These are phyloP conservation scores for Metarhizium anisopliae DNA, from an alignment of 2,329 filamentous ascomycete species.

Conservation along the genomic window DNA sequence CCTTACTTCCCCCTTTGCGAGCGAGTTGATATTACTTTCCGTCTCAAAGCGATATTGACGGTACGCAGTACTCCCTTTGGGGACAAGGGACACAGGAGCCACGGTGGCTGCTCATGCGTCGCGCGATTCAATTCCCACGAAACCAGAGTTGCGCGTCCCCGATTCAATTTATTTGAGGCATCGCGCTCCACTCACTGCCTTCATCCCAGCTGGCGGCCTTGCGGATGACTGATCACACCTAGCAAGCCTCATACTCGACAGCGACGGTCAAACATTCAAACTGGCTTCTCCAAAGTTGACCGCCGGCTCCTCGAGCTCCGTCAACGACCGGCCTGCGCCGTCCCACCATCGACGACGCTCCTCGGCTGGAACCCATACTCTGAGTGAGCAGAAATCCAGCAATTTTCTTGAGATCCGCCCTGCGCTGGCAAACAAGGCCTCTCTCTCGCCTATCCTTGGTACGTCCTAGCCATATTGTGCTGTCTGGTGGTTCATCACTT, in stretches of 20 bases:
- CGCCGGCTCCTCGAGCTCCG: slow-evolving; percentile 46
- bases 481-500: not conserved
- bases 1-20: not conserved
- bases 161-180: not conserved
- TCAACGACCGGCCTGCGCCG: slow-evolving; percentile 37
- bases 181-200: not conserved
- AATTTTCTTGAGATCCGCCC: slow-evolving; percentile 22
- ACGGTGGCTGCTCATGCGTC: not conserved
- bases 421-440: slow-evolving; percentile 18
- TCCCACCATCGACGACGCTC: slow-evolving; percentile 43
- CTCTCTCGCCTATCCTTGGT: slow-evolving; percentile 48
- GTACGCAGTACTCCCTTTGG: not conserved
- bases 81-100: not conserved
- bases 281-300: slow-evolving; percentile 42
- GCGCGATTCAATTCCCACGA: not conserved
- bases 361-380: slow-evolving; percentile 26
- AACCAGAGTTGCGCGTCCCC: not conserved
- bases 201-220: not conserved
- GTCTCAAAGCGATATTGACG: not conserved
- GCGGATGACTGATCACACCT: not conserved
- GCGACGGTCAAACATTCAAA: slow-evolving; percentile 21
- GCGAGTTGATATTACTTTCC: not conserved
- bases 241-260: not conserved
- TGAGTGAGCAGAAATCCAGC: slow-evolving; percentile 21
- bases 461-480: slow-evolving; percentile 21